Evolutionary conservation across 177 flowering plant species (phyloP).

Genomic region (Vitis hybrid): DNA sequence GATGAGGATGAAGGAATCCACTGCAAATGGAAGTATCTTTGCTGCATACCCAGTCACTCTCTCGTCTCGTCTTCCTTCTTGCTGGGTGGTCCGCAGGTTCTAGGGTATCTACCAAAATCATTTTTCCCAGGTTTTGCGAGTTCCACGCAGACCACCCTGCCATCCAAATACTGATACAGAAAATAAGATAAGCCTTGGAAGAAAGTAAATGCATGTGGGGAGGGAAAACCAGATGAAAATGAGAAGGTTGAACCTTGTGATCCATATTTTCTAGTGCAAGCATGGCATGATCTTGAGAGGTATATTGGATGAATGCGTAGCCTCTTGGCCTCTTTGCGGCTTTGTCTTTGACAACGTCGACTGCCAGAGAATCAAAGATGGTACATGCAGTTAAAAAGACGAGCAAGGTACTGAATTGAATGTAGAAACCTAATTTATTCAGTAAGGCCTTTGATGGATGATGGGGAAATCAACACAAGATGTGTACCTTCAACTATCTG

Average conservation of each 20-base stretch:
- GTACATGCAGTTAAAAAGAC: not conserved
- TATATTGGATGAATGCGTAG: slow-evolving; percentile 66
- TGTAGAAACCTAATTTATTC: not conserved
- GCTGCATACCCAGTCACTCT: too few relatives aligned
- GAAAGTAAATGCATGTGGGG: not conserved
- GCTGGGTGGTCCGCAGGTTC: slow-evolving; percentile 60
- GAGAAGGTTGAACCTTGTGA: slow-evolving; percentile 34
- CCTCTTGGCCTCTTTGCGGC: slow-evolving; percentile 48
- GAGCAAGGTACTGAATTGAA: not conserved
- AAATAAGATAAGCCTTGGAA: not conserved
- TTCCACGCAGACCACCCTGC: slow-evolving; percentile 56
- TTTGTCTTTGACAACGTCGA: slow-evolving; percentile 51
- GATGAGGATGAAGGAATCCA: too few relatives aligned
- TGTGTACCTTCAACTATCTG: slow-evolving; percentile 61
- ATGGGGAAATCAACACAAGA: not conserved
- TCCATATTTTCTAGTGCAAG: slow-evolving; percentile 71
- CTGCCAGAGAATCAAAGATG: slow-evolving; percentile 23
- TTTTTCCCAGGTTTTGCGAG: slow-evolving; percentile 48
- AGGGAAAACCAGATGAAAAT: not conserved
- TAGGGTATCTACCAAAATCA: slow-evolving; percentile 27
- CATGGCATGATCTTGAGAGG: slow-evolving; percentile 59
- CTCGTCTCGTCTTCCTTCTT: too few relatives aligned
- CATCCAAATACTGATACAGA: slow-evolving; percentile 43
- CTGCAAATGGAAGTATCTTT: too few relatives aligned
- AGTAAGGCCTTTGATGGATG: not conserved